Evolutionary conservation across 108 stramenopile species (phyloP), one percentile per base, ranked within the genome.

Genomic region (Epithemia pelagica): DNA sequence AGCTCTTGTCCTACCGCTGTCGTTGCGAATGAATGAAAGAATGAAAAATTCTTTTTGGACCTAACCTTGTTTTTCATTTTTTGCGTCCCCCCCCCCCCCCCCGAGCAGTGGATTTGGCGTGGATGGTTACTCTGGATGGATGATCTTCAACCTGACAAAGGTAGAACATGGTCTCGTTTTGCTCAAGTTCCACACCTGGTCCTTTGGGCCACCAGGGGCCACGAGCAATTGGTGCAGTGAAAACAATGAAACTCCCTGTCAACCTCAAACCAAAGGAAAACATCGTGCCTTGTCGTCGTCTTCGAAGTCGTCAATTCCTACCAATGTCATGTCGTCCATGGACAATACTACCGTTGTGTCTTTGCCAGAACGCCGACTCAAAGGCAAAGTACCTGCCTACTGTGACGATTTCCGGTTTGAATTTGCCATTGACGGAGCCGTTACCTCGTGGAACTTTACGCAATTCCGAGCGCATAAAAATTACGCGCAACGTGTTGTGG

Each of bases 371-470:
- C 69, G 32, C 59, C 66, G 22, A 59, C 67, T 15, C 57, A 77
- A 31, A 28, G 28, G 15, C 28, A 19, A 57, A 59, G 30, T 20
- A 23, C 57, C 10, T 20, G 28, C 29, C n/a, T 27, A 58, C 57
- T 86, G 21, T 86, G 87, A 87, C 22, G 57, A 62, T 26, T 87
- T 92, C 65, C 54, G 65, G 10, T 78, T 93, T 58, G 86, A 89
- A 25, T 90, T 82, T 58, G 80, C 87, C 8, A 76, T 90, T 29
- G 76, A 88, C 64, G 87, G 87, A 23, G 55, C 64, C 31, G 64
- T 80, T 26, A 83, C 77, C 15, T 67, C 70, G 21, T 61, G 86
- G 55, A 61, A 71, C 29, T 75, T 75, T 30, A 57, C 54, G 0
- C 58, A 79, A 28, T 88, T 88, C 58, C 20, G 60, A 24, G 77